Base-by-base conservation (phyloP, 2,329 filamentous ascomycete species). In the Ilyonectria sp. region DNA sequence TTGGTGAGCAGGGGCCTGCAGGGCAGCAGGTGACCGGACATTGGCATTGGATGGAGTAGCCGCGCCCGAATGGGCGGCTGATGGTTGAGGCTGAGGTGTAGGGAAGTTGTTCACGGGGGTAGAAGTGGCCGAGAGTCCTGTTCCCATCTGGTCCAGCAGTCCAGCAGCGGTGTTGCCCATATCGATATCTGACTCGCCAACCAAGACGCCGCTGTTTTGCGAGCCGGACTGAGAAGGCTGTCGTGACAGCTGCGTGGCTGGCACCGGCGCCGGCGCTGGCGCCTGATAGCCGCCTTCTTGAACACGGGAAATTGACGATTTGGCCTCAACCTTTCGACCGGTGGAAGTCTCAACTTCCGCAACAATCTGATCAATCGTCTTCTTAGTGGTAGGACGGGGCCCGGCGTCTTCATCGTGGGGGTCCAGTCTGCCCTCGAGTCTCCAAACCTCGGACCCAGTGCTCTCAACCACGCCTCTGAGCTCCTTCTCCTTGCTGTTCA, bases 241-340 rank as follows among this genome's bases (percentile, higher is more conserved):
- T 23, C 86, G 84, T n/a, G 87, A 88, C 75, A 86, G 81, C 47
- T 79, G 73, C n/a, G 73, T 57, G 23, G 74, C 72, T 21, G 75
- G 72, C n/a, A 74, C 76, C 15, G 80, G 76, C 3, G 78, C 83
- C 3, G 87, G 85, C 6, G 82, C 82, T 7, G 86, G 87, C 69
- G 94, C 89, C 79, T 94, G 88, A 69, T 87, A 90, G 2, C 94
- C 94, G 55, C 94, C 94, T 75, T 93, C 92, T 75, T 96, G 90
- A 49, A 97, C 86, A 52, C 93, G 91, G 43, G 89, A 86, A 8
- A 95, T 86, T 26, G 88, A 86, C 56, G 90, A 87, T 60, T 93
- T 88, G 29, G 87, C 84, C 43, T 88, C 86, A 49, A 93, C 89
- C 69, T 89, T 90, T 62, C 90, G 90, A 19, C 90, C 91, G n/a